phyloP scores from a whole-genome alignment of 192 early-diverging fungal species.

The Coemansia sp. region DNA sequence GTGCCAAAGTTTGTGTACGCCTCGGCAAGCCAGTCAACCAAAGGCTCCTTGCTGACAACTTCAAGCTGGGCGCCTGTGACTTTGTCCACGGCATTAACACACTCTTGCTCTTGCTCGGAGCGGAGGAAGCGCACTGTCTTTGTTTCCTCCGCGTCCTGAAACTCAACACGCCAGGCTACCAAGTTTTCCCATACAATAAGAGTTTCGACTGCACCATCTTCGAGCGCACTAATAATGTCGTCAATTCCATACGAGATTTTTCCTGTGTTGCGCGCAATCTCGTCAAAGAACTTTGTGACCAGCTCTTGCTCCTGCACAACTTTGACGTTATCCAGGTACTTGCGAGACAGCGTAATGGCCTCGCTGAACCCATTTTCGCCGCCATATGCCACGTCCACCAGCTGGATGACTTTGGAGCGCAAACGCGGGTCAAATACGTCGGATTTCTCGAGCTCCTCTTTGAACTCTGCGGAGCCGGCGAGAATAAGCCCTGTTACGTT shows the following conservation, averaged over 20 bases:
- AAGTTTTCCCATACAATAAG: conserved; percentile 97
- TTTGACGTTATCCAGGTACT: conserved; percentile 93
- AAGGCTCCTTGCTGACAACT: conserved; percentile 70
- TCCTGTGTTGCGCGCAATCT: conserved; percentile 95
- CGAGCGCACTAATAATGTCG: conserved; percentile 94
- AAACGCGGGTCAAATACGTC: conserved; percentile 92
- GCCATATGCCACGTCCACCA: conserved; percentile 96
- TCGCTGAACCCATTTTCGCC: conserved; percentile 98
- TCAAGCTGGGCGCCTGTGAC: conserved; percentile 76
- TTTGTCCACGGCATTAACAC: conserved; percentile 67
- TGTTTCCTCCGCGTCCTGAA: conserved; percentile 73
- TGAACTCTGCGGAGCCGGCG: conserved; percentile 98
- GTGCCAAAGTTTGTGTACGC: conserved; percentile 97
- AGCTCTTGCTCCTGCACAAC: conserved; percentile 99
- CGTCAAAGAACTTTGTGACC: conserved; percentile 93
- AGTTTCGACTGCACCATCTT: conserved; percentile 97
- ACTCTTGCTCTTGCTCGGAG: conserved; percentile 84
- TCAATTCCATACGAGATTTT: conserved; percentile 95
- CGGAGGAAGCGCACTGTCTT: conserved; percentile 73
- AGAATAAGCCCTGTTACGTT: conserved; percentile 71
- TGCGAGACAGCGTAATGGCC: conserved; percentile 91
- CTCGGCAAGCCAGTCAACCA: conserved; percentile 98
- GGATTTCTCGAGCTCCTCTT: conserved; percentile 88
- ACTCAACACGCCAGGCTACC: conserved; percentile 72
- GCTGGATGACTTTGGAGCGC: conserved; percentile 78